phyloP scores from a whole-genome alignment of 1,284 basidiomycete genomes.

The Moniliophthora roreri region DNA sequence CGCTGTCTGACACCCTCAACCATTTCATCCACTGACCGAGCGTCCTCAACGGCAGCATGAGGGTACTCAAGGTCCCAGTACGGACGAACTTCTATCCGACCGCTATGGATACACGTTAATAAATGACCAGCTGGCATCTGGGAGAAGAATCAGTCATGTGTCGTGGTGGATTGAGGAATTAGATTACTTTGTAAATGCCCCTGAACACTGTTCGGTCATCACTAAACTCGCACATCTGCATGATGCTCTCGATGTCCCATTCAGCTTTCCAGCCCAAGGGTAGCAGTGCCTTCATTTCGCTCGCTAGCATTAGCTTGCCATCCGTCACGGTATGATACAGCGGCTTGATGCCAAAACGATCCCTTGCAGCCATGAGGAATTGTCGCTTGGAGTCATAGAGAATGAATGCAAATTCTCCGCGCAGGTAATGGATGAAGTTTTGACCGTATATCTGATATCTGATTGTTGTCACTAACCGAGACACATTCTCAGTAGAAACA shows the following conservation, averaged over 20 bases:
- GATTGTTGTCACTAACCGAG: not conserved
- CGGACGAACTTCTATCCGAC: conserved; percentile 3
- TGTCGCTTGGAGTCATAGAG: conserved; percentile 19
- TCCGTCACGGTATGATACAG: conserved; percentile 22
- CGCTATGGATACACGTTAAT: conserved; percentile 6
- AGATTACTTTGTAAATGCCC: conserved; percentile 18
- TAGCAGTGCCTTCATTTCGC: conserved; percentile 22
- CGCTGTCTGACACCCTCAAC: conserved; percentile 10
- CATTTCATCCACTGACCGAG: conserved; percentile 10
- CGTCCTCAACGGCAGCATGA: not conserved
- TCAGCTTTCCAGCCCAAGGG: conserved; percentile 20
- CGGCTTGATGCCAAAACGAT: conserved; percentile 23
- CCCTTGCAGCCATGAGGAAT: conserved; percentile 19
- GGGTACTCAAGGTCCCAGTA: conserved; percentile 15
- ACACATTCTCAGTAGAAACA: not conserved
- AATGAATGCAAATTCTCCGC: conserved; percentile 23
- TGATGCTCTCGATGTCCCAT: conserved; percentile 23
- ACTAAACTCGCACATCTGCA: conserved; percentile 17
- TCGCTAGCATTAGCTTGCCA: conserved; percentile 18
- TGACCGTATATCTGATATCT: conserved; percentile 17
- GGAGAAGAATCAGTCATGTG: too few relatives aligned
- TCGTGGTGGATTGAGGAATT: not conserved
- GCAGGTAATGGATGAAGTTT: conserved; percentile 11
- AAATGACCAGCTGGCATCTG: conserved; percentile 10
- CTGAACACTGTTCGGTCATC: conserved; percentile 23